Percentiles rank a stretch among this genome's conserved stretches.
These are phyloP conservation scores for Xenosphaeropsis pyriputrescens DNA, from an alignment of 2,329 filamentous ascomycete genomes.

Conservation along the genomic window DNA sequence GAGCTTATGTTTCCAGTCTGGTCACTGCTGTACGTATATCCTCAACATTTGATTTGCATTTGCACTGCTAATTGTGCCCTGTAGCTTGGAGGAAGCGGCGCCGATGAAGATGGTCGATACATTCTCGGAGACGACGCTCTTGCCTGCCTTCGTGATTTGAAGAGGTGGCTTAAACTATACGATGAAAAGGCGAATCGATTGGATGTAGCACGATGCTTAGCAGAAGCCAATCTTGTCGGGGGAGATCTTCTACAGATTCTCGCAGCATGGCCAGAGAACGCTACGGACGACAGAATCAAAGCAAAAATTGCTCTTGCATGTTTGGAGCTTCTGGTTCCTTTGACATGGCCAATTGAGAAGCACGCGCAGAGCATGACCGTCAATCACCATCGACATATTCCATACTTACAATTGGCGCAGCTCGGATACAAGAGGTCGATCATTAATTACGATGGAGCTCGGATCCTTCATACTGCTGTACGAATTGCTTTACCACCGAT, in stretches of 20 bases:
- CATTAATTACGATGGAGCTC: constrained; percentile 65
- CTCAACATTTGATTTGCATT: constrained; percentile 4
- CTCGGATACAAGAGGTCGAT: constrained; percentile 80
- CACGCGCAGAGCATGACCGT: constrained; percentile 70
- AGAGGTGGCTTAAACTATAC: constrained; percentile 89
- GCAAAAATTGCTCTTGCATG: constrained; percentile 71
- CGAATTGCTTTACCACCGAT: constrained; percentile 75
- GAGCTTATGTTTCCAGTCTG: constrained; percentile 84
- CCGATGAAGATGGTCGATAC: constrained; percentile 70
- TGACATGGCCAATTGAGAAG: constrained; percentile 87
- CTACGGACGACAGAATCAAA: constrained; percentile 58
- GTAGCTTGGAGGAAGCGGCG: constrained; percentile 72
- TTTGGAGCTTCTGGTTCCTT: constrained; percentile 76
- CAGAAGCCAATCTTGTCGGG: constrained; percentile 82
- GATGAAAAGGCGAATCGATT: constrained; percentile 87
- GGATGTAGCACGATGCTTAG: constrained; percentile 85
- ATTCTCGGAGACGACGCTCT: constrained; percentile 85
- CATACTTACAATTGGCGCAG: constrained; percentile 78
- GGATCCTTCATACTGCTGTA: constrained; percentile 68
- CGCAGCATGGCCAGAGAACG: constrained; percentile 62
- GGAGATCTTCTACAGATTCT: constrained; percentile 86
- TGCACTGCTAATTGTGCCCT: constrained; percentile 7
- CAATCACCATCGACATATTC: constrained; percentile 85
- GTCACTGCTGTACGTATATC: constrained; percentile 59
- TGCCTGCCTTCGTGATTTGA: constrained; percentile 82